phyloP scores from a whole-genome alignment of 805 yeast genomes.

The Lachancea lanzarotensis region DNA sequence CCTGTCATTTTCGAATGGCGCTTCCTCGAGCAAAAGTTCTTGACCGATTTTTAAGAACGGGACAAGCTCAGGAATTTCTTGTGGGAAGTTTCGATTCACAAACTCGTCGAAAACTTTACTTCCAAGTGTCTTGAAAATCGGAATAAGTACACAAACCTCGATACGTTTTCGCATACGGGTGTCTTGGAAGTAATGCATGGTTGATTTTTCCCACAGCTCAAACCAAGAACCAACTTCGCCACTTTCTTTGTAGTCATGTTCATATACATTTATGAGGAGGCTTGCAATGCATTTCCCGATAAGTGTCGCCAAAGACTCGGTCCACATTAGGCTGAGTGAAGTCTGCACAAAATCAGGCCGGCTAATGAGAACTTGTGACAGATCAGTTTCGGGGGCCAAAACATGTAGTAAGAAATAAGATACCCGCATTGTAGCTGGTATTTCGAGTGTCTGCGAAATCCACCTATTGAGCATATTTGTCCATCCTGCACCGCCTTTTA shows the following conservation, averaged over 20 bases:
- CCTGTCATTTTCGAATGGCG: slow-evolving; percentile 39
- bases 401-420: slow-evolving; percentile 55
- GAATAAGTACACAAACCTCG: slow-evolving; percentile 55
- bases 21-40: slow-evolving; percentile 46
- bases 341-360: slow-evolving; percentile 42
- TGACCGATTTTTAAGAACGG: slow-evolving; percentile 61
- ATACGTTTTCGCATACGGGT: slow-evolving; percentile 39
- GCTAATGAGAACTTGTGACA: slow-evolving; percentile 35
- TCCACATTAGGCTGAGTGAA: slow-evolving; percentile 44
- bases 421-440: slow-evolving; percentile 51
- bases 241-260: slow-evolving; percentile 21
- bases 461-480: slow-evolving; percentile 36
- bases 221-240: slow-evolving; percentile 38
- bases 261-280: slow-evolving; percentile 34
- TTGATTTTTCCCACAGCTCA: slow-evolving; percentile 42
- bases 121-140: slow-evolving; percentile 46
- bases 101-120: slow-evolving; percentile 38
- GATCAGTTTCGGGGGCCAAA: slow-evolving; percentile 44
- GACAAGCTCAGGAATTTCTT: slow-evolving; percentile 36
- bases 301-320: slow-evolving; percentile 60
- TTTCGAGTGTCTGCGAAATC: slow-evolving; percentile 38
- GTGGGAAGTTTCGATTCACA: slow-evolving; percentile 10
- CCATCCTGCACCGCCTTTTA: slow-evolving; percentile 15
- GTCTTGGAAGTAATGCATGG: slow-evolving; percentile 33
- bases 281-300: slow-evolving; percentile 51